These are phyloP conservation scores for Wickerhamomyces sydowiorum DNA, from an alignment of 805 yeast genomes.

Conservation along the genomic window DNA sequence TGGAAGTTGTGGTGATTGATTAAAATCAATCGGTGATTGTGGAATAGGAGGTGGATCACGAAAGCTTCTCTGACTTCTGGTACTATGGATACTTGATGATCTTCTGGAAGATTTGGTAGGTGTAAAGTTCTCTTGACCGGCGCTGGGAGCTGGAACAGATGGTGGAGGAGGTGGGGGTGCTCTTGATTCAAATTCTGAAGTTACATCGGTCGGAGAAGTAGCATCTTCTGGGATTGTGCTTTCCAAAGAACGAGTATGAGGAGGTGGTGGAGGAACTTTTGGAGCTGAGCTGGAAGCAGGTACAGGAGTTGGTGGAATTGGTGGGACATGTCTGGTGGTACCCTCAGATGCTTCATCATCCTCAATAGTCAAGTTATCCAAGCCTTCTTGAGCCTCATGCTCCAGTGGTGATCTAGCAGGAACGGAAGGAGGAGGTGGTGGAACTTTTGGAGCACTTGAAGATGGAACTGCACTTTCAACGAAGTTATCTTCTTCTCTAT, in stretches of 20 bases:
- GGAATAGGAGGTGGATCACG: constrained; percentile 10
- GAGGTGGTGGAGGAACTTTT: constrained; percentile 9
- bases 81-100: background rate
- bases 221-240: too few species aligned
- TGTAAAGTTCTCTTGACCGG: background rate
- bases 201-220: background rate
- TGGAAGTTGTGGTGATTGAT: background rate
- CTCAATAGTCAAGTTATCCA: background rate
- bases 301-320: constrained; percentile 19
- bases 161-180: constrained; percentile 9
- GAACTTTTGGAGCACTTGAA: constrained; percentile 13
- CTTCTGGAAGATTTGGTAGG: background rate
- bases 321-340: constrained; percentile 10
- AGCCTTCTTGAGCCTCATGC: too few species aligned
- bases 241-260: too few species aligned
- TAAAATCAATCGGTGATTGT: constrained; percentile 2
- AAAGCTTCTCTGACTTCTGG: background rate
- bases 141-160: background rate
- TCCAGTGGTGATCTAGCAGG: constrained; percentile 6
- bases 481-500: constrained; percentile 11
- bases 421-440: constrained; percentile 5
- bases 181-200: background rate
- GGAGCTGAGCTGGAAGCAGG: constrained; percentile 12
- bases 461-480: constrained; percentile 16
- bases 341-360: background rate